A percentile compares a stretch with the other conserved stretches of the same genome.
These are phyloP conservation scores for Trichocomaceae sp. DNA, from an alignment of 2,329 filamentous ascomycete species.

Conservation along the genomic window DNA sequence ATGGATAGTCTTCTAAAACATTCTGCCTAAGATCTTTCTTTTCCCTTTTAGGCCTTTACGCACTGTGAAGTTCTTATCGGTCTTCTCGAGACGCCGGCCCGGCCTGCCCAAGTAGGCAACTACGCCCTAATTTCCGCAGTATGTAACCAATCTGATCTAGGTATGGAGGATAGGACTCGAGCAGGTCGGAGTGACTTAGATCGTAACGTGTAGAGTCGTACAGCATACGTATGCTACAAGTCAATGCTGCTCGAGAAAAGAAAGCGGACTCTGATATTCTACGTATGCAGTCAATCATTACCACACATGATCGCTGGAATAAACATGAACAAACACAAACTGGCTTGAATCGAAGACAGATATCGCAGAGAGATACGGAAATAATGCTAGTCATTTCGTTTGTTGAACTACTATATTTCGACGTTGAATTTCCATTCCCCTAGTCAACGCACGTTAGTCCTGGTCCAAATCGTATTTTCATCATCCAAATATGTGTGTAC, in stretches of 20 bases:
- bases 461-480: not conserved
- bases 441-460: constrained; percentile 17
- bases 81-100: not conserved
- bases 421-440: constrained; percentile 44
- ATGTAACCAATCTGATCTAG: too few relatives aligned
- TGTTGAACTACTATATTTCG: constrained; percentile 26
- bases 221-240: too few relatives aligned
- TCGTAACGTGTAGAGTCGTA: too few relatives aligned
- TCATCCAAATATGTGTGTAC: constrained; percentile 22
- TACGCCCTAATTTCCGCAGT: not conserved
- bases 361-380: not conserved
- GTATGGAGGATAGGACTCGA: too few relatives aligned
- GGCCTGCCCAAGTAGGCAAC: not conserved
- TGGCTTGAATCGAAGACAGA: not conserved
- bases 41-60: too few relatives aligned
- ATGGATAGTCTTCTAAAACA: too few relatives aligned
- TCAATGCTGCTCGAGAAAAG: not conserved
- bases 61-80: too few relatives aligned
- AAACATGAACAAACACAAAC: not conserved
- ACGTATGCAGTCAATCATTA: too few relatives aligned
- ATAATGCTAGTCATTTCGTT: not conserved
- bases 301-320: not conserved
- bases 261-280: not conserved
- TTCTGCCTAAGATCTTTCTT: not conserved
- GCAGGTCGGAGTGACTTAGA: too few relatives aligned